Evolutionary conservation across 768 basidiomycete genomes (phyloP), one percentile per base, ranked within the genome.

Genomic region (Tulasnella sp.): DNA sequence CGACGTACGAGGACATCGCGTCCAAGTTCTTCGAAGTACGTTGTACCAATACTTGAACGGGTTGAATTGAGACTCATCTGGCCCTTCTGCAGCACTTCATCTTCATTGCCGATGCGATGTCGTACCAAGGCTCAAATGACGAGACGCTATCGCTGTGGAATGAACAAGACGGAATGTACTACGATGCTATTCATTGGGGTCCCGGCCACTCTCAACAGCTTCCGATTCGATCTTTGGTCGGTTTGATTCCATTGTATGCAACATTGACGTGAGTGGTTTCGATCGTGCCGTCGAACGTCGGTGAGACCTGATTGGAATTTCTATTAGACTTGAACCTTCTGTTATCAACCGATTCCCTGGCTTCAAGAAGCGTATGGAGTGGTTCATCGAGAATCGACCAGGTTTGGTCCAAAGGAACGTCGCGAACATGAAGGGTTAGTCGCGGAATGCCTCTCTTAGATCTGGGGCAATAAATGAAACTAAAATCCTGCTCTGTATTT

Each of bases 61-160:
- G 2, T 22, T 29, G 42, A 17, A 40, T 29, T 40, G 0, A 22
- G 36, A 19, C 25, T 79, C 14, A 78, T 31, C 70, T 45, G 76
- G 52, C n/a, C 37, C 3, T 80, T 81, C 79, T 78, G 42, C 80
- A 96, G 91, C 96, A 99, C 83, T 99, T 99, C 84, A 91, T 99
- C 80, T 97, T 96, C 86, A 99, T 99, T 73, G 90, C 97, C 11
- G 97, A 99, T 82, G 97, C 97, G 9, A 99, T 99, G 97, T 97
- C 97, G 0, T 98, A 88, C 84, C 87, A 88, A 80, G 78, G 80
- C 34, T 87, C 89, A 76, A 91, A 91, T n/a, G 91, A 91, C 49
- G 85, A 90, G 79, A 91, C 94, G 80, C 82, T 87, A 58, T 93
- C 92, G 78, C 87, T 99, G 15, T 99, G 97, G 97, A 97, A 91